Base-by-base conservation (phyloP, 805 yeast species). In the Saccharomycopsis synnaedendra region DNA sequence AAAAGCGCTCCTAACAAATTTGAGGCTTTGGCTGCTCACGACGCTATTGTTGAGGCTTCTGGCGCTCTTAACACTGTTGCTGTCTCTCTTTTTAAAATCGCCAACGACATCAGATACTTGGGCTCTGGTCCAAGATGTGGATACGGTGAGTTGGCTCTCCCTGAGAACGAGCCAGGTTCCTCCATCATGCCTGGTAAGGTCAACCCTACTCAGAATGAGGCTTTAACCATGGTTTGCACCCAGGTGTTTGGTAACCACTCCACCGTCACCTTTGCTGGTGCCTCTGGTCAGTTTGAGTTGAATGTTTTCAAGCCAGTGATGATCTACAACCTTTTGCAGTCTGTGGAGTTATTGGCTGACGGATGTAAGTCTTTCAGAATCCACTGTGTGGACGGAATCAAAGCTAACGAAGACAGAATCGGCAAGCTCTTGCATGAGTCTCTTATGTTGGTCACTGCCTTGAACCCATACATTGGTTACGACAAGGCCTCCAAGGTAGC, bases 41-140 rank as follows among this genome's bases (percentile, higher is more conserved):
- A 93, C 64, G 98, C 98, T 54, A 74, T 93, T 59, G 97, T 93
- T 50, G 97, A 90, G 73, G 93, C 95, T 46, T 85, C 95, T 35
- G 98, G 97, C 64, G 96, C 97, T 42, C 75, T 93, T 58, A 93
- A 90, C 80, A 87, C 96, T 46, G 80, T 93, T 52, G 97, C 97
- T 40, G 85, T 78, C 38, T 88, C 97, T 28, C 73, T 93, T 59
- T 93, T 72, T 82, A 93, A 93, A 76, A 93, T 93, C 59, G 97
- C 97, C 60, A 87, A 93, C 68, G 98, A 93, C 67, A 93, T 93
- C 67, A 79, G 98, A 71, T 93, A 93, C 77, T 79, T 93, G 59
- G 98, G 97, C 55, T 86, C 96, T 42, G 98, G 98, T 61, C 98
- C 98, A 64, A 84, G 98, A 73, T 93, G 98, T 71, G 98, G 98